These are phyloP conservation scores for Pleurotus ostreatus DNA, from an alignment of 768 basidiomycete species.

Conservation along the genomic window DNA sequence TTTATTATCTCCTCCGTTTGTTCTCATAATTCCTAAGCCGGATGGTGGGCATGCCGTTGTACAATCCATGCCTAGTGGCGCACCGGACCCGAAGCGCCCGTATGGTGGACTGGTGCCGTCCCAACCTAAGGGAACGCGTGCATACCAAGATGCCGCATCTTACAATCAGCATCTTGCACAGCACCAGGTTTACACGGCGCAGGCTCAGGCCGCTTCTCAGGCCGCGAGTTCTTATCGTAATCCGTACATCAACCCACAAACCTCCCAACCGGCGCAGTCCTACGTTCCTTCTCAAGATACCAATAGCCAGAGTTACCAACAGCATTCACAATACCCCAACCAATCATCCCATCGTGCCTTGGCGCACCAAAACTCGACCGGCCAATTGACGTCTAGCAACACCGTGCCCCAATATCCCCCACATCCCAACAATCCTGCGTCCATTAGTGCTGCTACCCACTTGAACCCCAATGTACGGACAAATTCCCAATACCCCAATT, in stretches of 20 bases:
- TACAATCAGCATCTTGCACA: constrained; percentile 95
- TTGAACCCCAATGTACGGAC: constrained; percentile 54
- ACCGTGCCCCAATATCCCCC: constrained; percentile 28
- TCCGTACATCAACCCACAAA: constrained; percentile 65
- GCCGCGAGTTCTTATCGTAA: constrained; percentile 71
- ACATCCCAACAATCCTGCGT: constrained; percentile 26
- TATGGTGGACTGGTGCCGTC: constrained; percentile 92
- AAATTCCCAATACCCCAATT: constrained; percentile 64
- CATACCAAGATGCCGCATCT: constrained; percentile 87
- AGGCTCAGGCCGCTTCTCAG: constrained; percentile 72
- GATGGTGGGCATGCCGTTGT: constrained; percentile 36
- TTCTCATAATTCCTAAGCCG: constrained; percentile 34
- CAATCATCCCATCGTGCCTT: constrained; percentile 35
- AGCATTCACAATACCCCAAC: constrained; percentile 33
- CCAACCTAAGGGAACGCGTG: constrained; percentile 80
- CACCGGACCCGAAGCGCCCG: constrained; percentile 73
- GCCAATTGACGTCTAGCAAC: constrained; percentile 33
- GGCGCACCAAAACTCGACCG: constrained; percentile 47
- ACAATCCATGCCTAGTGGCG: constrained; percentile 23
- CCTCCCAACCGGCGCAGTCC: constrained; percentile 31
- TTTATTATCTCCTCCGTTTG: constrained; percentile 7
- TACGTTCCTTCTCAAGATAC: constrained; percentile 28
- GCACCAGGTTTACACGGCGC: constrained; percentile 90
- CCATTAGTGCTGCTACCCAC: constrained; percentile 27
- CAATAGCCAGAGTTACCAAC: constrained; percentile 25